phyloP scores from a whole-genome alignment of 2,329 filamentous ascomycete species.

The Trichothecium sympodiale region DNA sequence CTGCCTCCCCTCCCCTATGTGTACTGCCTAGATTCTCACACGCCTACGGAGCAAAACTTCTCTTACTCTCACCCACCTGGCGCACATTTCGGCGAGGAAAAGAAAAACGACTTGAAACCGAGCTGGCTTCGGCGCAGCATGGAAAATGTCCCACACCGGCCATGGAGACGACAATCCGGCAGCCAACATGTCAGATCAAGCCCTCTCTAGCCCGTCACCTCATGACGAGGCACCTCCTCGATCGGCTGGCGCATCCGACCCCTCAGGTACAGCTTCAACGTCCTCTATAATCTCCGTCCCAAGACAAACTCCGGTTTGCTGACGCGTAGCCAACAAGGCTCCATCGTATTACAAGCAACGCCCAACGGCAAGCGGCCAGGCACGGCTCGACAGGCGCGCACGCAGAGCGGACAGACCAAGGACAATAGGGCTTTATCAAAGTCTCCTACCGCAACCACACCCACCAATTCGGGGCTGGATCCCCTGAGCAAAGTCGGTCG shows the following conservation, averaged over 20 bases:
- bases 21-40: no score
- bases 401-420: slow-evolving; percentile 19
- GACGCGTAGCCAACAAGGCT: neutral
- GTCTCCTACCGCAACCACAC: neutral
- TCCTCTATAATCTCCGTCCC: no score
- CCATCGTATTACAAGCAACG: neutral
- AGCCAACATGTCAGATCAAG: neutral
- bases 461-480: slow-evolving; percentile 13
- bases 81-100: no score
- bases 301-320: slow-evolving; percentile 2
- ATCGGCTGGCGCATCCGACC: slow-evolving; percentile 1
- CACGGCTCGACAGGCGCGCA: slow-evolving; percentile 31
- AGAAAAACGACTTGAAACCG: no score
- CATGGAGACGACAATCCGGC: slow-evolving; percentile 1
- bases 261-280: slow-evolving; percentile 1
- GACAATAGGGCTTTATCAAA: slow-evolving; percentile 1
- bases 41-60: no score
- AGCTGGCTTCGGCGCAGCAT: no score
- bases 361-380: slow-evolving; percentile 7
- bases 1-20: no score
- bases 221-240: neutral
- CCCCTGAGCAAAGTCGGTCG: slow-evolving; percentile 24
- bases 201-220: neutral
- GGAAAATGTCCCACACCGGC: neutral
- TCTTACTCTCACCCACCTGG: no score